A percentile compares a stretch with the other conserved stretches of the same genome.
These are phyloP conservation scores for Blumeria hordei DNA, from an alignment of 2,329 filamentous ascomycete species.

Conservation along the genomic window DNA sequence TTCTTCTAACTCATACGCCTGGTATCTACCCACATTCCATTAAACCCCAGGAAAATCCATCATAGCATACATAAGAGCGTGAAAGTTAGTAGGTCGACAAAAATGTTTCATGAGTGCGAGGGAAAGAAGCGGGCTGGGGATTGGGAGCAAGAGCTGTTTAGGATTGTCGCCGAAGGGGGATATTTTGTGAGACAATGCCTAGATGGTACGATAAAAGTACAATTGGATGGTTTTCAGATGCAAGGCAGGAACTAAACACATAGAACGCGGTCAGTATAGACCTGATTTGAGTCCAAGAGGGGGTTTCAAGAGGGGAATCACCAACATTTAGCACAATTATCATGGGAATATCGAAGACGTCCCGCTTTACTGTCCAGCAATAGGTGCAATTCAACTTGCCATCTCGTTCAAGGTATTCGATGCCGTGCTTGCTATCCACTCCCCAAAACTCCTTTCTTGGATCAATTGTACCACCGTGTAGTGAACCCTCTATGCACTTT, in stretches of 20 bases:
- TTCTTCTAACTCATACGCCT: too few relatives aligned
- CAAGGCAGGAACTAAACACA: background rate
- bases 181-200: too few relatives aligned
- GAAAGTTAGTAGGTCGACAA: too few relatives aligned
- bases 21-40: too few relatives aligned
- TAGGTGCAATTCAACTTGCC: constrained; percentile 88
- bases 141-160: too few relatives aligned
- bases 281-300: background rate
- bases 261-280: background rate
- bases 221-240: background rate
- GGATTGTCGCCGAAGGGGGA: too few relatives aligned
- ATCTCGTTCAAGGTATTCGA: constrained; percentile 60
- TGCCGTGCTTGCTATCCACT: constrained; percentile 36
- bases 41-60: too few relatives aligned
- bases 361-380: constrained; percentile 90
- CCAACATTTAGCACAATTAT: constrained; percentile 94
- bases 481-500: constrained; percentile 31
- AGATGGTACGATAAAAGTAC: too few relatives aligned
- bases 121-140: too few relatives aligned
- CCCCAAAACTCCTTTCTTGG: background rate
- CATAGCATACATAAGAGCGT: too few relatives aligned
- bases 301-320: constrained; percentile 11
- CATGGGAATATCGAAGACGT: constrained; percentile 97
- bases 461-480: constrained; percentile 27
- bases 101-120: too few relatives aligned